These are phyloP conservation scores for Arctostaphylos glauca DNA, from an alignment of 148 eudicot genomes.

Conservation along the genomic window DNA sequence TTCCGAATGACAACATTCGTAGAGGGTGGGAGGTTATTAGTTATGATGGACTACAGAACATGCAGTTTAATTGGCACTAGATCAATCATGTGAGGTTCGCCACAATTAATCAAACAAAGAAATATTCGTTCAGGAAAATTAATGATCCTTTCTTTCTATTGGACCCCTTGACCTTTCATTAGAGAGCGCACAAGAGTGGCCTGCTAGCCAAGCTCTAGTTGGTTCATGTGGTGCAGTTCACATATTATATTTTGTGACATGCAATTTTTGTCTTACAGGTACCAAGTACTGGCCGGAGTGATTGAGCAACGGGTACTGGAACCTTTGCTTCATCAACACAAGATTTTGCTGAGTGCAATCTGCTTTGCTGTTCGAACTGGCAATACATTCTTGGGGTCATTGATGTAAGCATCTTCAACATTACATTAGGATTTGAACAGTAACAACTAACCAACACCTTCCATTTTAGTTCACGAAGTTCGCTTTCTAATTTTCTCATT, in stretches of 20 bases:
- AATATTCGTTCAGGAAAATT: too few species aligned
- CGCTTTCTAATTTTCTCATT: background rate
- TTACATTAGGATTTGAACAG: background rate
- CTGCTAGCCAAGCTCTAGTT: too few species aligned
- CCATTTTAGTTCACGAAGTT: background rate
- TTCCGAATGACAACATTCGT: background rate
- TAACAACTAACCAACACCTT: background rate
- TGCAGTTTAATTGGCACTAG: background rate
- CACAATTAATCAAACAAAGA: too few species aligned
- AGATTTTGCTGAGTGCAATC: conserved; percentile 60
- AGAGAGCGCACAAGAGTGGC: too few species aligned
- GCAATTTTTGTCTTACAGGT: conserved; percentile 39
- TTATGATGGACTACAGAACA: background rate
- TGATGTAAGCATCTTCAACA: conserved; percentile 46
- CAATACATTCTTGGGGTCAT: conserved; percentile 83
- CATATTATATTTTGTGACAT: background rate
- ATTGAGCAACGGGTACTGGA: conserved; percentile 79
- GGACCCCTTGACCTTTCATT: too few species aligned
- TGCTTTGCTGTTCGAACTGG: conserved; percentile 92
- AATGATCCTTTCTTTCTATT: too few species aligned
- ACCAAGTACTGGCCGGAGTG: conserved; percentile 82
- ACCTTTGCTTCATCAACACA: conserved; percentile 74
- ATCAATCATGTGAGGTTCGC: too few species aligned
- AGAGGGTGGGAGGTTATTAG: background rate
- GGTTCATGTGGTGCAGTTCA: background rate